Evolutionary conservation across 192 early-diverging fungal genomes (phyloP).

Genomic region (Entomortierella beljakovae): DNA sequence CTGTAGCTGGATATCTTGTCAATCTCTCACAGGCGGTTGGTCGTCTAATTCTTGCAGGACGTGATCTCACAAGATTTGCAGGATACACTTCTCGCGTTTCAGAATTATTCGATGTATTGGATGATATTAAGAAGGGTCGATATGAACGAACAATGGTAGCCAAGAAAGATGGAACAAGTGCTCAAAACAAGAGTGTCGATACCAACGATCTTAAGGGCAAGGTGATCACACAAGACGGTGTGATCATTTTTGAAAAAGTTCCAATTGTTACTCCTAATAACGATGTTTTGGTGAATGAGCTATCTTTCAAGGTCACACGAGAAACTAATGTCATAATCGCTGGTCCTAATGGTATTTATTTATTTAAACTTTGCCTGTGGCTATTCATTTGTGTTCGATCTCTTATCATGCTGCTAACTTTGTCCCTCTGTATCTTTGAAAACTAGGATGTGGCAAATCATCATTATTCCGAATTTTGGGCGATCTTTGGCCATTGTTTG

Average conservation of each 20-base stretch:
- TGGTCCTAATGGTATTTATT: slow-evolving; percentile 64
- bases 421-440: background rate
- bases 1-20: slow-evolving; percentile 67
- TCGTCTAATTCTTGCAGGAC: slow-evolving; percentile 70
- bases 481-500: slow-evolving; percentile 73
- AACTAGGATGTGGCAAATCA: slow-evolving; percentile 60
- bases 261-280: slow-evolving; percentile 86
- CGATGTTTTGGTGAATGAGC: slow-evolving; percentile 70
- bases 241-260: slow-evolving; percentile 77
- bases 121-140: slow-evolving; percentile 65
- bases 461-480: slow-evolving; percentile 75
- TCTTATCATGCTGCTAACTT: background rate
- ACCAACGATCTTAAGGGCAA: slow-evolving; percentile 64
- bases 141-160: slow-evolving; percentile 67
- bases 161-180: slow-evolving; percentile 24
- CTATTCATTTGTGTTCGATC: background rate
- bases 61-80: slow-evolving; percentile 72
- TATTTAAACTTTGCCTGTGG: background rate
- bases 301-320: slow-evolving; percentile 75
- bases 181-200: slow-evolving; percentile 48
- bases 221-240: slow-evolving; percentile 61
- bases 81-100: slow-evolving; percentile 73
- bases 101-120: slow-evolving; percentile 68
- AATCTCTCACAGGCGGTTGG: slow-evolving; percentile 74
- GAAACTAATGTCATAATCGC: slow-evolving; percentile 84